A percentile compares a stretch with the other conserved stretches of the same genome.
These are phyloP conservation scores for Pterulicium gracile DNA, from an alignment of 1,284 basidiomycete genomes.

Conservation along the genomic window DNA sequence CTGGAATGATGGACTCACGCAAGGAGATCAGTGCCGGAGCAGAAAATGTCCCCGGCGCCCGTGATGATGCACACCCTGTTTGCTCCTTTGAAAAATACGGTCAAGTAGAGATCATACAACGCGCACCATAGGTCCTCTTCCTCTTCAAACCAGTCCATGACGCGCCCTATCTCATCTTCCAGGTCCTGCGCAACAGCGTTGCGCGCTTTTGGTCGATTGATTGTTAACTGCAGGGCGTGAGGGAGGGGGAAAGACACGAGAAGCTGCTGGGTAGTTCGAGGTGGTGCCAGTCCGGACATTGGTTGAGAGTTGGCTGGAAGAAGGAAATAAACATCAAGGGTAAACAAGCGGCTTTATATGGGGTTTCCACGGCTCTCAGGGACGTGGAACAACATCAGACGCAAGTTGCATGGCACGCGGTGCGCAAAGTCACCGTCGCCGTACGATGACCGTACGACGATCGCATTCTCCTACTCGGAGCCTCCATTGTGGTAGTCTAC, in stretches of 20 bases:
- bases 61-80: slow-evolving; percentile 71
- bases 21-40: slow-evolving; percentile 73
- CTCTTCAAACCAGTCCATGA: slow-evolving; percentile 72
- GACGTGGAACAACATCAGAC: too few relatives aligned
- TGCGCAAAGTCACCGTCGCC: too few relatives aligned
- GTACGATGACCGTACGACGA: too few relatives aligned
- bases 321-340: too few relatives aligned
- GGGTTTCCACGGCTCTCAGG: too few relatives aligned
- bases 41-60: slow-evolving; percentile 68
- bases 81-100: too few relatives aligned
- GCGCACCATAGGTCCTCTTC: slow-evolving; percentile 63
- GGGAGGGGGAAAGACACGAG: slow-evolving; percentile 47
- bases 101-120: slow-evolving; percentile 3
- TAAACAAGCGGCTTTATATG: too few relatives aligned
- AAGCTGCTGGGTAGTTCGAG: slow-evolving; percentile 19
- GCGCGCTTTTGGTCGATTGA: slow-evolving; percentile 65
- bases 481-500: too few relatives aligned
- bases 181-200: slow-evolving; percentile 67
- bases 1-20: slow-evolving; percentile 31
- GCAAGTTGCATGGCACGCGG: too few relatives aligned
- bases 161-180: slow-evolving; percentile 38
- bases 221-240: slow-evolving; percentile 60
- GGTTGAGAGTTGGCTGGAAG: too few relatives aligned
- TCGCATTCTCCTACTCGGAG: too few relatives aligned
- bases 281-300: not conserved